Percentiles rank a stretch among this genome's conserved stretches.
These are phyloP conservation scores for Saksenaea vasiformis DNA, from an alignment of 371 early-diverging fungal genomes.

Conservation along the genomic window DNA sequence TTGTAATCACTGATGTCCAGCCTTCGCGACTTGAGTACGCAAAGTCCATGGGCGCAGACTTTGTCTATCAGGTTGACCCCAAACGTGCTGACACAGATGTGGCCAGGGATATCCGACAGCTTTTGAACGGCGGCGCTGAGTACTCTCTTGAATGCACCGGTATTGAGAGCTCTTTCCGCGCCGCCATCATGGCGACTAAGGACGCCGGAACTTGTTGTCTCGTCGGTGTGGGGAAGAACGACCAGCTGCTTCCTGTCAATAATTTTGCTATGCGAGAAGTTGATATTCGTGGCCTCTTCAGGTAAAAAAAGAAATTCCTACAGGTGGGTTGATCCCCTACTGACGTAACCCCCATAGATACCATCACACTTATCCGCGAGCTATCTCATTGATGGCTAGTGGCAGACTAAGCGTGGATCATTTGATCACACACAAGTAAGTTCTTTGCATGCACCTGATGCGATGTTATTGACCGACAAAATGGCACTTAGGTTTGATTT, in stretches of 20 bases:
- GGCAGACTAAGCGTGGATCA: slow-evolving; percentile 41
- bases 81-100: slow-evolving; percentile 22
- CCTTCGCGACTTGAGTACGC: slow-evolving; percentile 36
- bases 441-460: not conserved
- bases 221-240: slow-evolving; percentile 51
- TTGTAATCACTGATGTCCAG: slow-evolving; percentile 43
- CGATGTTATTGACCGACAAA: not conserved
- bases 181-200: slow-evolving; percentile 46
- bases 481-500: slow-evolving; percentile 27
- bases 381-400: slow-evolving; percentile 35
- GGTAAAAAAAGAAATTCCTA: slow-evolving; percentile 13
- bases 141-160: slow-evolving; percentile 47
- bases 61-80: slow-evolving; percentile 22
- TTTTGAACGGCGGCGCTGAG: slow-evolving; percentile 40
- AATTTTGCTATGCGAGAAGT: slow-evolving; percentile 56
- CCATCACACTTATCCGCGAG: slow-evolving; percentile 51
- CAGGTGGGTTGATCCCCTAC: too few species aligned
- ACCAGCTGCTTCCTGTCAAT: slow-evolving; percentile 45
- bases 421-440: slow-evolving; percentile 32
- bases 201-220: slow-evolving; percentile 46
- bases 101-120: slow-evolving; percentile 34
- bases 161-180: slow-evolving; percentile 44
- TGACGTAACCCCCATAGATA: slow-evolving; percentile 13
- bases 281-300: slow-evolving; percentile 42
- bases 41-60: slow-evolving; percentile 26